phyloP scores from a whole-genome alignment of 371 early-diverging fungal genomes.

The Mortierella sp. region DNA sequence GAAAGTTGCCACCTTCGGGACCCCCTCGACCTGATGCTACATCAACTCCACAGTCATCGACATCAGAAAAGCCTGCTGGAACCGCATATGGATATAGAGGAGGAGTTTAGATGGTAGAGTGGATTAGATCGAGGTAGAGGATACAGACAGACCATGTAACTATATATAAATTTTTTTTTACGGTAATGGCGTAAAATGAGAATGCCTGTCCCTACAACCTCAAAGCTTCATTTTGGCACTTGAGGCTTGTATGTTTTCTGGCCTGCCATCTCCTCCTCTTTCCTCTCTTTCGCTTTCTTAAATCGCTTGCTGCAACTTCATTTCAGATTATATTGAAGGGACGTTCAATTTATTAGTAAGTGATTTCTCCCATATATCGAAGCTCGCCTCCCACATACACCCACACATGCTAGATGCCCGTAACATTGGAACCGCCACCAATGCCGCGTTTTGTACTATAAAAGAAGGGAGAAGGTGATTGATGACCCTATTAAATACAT shows the following conservation, averaged over 20 bases:
- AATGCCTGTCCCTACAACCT: background rate
- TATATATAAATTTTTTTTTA: background rate
- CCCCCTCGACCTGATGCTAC: conserved; percentile 38
- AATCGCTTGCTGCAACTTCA: background rate
- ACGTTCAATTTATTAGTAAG: background rate
- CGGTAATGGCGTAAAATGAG: background rate
- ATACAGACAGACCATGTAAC: background rate
- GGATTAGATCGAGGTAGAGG: background rate
- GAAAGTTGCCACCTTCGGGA: conserved; percentile 56
- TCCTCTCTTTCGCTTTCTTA: background rate
- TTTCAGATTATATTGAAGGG: background rate
- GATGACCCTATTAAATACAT: too few species aligned
- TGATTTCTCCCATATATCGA: background rate
- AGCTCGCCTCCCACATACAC: too few species aligned
- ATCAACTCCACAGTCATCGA: background rate
- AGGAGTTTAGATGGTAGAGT: conserved; percentile 18
- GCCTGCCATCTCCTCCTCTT: background rate
- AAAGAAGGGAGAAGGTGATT: too few species aligned
- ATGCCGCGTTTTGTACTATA: too few species aligned
- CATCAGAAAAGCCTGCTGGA: conserved; percentile 20
- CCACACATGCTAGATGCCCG: too few species aligned
- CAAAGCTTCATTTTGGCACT: too few species aligned
- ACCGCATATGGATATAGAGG: conserved; percentile 49
- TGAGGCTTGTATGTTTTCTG: background rate
- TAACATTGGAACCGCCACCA: too few species aligned